Base-by-base conservation (phyloP, 1,284 basidiomycete species). In the Puccinia triticina region DNA sequence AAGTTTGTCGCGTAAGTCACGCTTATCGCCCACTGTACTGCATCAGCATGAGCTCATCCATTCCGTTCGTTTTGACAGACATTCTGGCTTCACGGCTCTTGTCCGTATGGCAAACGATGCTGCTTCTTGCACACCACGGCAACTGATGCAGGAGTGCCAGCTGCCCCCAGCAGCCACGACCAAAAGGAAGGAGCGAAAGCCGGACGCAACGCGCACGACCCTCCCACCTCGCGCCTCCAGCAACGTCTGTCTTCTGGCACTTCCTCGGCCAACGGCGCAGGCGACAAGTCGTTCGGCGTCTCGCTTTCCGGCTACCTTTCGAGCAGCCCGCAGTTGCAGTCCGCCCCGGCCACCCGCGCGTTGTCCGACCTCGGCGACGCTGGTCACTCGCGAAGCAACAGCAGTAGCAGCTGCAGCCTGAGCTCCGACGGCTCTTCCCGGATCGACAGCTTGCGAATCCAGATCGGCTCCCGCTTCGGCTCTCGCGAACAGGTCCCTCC, bases 41-140 rank as follows among this genome's bases (percentile, higher is more conserved):
- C 21, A 16, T 32, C 3, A 32, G 16, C 23, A 29, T 74, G 53
- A 14, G n/a, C 23, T 34, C 3, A 29, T 53, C 32, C 40, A 43
- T 43, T 7, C 29, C 32, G 2, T 46, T 71, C 11, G 8, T 72
- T 59, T 37, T 43, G 2, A 18, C 48, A 81, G 78, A 81, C 78
- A 18, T 81, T 81, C 34, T 81, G 78, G 67, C 69, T 81, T 34
- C 78, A 81, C 46, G 78, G 78, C 55, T 81, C 78, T 21, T 81
- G 78, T 55, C 78, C 78, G 14, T 81, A 81, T 46, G 78, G 78
- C 26, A 81, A 81, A 37, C 50, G 78, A 43, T 81, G 78, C 34
- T 81, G 78, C 43, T 81, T 81, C 37, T 40, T 81, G 23, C 78
- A 81, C 46, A 81, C 78, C 10, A 81, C 75, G 1, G 34, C 75